These are phyloP conservation scores for Daldinia decipiens DNA, from an alignment of 495 filamentous ascomycete genomes.

Conservation along the genomic window DNA sequence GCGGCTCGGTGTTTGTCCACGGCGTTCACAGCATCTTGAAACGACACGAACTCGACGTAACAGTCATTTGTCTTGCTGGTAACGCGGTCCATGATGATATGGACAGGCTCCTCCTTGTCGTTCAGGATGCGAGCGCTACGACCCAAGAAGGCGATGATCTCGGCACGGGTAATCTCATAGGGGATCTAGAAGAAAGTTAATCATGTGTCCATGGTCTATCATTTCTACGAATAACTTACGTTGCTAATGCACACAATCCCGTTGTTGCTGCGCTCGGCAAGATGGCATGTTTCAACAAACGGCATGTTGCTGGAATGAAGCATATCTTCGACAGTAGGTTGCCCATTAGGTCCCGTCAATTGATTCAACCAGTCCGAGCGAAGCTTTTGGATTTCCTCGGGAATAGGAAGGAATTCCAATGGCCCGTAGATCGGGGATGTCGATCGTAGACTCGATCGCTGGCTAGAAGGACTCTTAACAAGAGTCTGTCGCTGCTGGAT, in stretches of 20 bases:
- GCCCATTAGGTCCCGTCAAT: conserved; percentile 39
- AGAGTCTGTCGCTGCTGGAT: background rate
- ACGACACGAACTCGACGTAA: conserved; percentile 72
- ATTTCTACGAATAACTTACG: conserved; percentile 38
- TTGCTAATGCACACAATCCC: conserved; percentile 53
- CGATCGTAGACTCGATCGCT: background rate
- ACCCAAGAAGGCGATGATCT: conserved; percentile 76
- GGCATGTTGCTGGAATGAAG: conserved; percentile 52
- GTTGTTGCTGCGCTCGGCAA: conserved; percentile 13
- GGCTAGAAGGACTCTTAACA: background rate
- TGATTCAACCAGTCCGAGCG: conserved; percentile 48
- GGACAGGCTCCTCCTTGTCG: conserved; percentile 69
- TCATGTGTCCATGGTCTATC: background rate
- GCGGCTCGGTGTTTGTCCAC: conserved; percentile 58
- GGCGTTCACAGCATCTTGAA: conserved; percentile 63
- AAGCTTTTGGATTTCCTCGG: background rate
- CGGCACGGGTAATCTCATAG: conserved; percentile 70
- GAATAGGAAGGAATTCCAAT: background rate
- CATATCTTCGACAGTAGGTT: conserved; percentile 48
- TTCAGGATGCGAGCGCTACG: conserved; percentile 68
- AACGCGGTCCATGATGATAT: conserved; percentile 85
- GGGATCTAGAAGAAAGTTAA: conserved; percentile 66
- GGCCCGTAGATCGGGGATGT: conserved; percentile 1
- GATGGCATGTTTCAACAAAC: conserved; percentile 49
- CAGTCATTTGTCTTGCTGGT: conserved; percentile 82